These are phyloP conservation scores for Penicillium sp. DNA, from an alignment of 2,329 filamentous ascomycete species.

Conservation along the genomic window DNA sequence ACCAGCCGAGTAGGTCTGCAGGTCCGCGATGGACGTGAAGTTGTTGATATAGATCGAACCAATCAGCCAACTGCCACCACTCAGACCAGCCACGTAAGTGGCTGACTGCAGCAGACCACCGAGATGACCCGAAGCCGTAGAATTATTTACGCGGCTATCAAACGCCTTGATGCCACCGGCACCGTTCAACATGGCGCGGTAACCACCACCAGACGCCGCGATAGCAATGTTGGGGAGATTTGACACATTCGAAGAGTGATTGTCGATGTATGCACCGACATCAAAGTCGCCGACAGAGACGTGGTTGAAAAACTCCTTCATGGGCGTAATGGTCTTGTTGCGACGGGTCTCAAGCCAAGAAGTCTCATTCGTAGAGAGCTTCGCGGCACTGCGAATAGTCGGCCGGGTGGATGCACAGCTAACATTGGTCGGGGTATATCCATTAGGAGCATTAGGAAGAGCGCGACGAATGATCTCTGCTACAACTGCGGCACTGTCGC, in stretches of 20 bases:
- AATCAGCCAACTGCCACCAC: slow-evolving; percentile 81
- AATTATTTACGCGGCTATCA: slow-evolving; percentile 67
- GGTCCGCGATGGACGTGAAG: slow-evolving; percentile 64
- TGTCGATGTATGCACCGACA: slow-evolving; percentile 68
- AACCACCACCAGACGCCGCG: slow-evolving; percentile 80
- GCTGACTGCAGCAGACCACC: slow-evolving; percentile 78
- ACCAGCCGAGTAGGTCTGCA: slow-evolving; percentile 27
- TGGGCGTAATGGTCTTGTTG: slow-evolving; percentile 68
- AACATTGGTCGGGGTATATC: slow-evolving; percentile 69
- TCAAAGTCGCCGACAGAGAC: slow-evolving; percentile 77
- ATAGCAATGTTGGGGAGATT: slow-evolving; percentile 70
- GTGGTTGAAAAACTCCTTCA: slow-evolving; percentile 70
- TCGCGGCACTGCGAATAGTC: slow-evolving; percentile 62
- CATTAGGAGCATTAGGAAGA: slow-evolving; percentile 60
- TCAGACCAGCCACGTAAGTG: slow-evolving; percentile 80
- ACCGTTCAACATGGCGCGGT: slow-evolving; percentile 81
- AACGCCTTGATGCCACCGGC: slow-evolving; percentile 81
- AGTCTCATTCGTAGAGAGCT: slow-evolving; percentile 68
- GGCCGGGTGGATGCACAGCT: slow-evolving; percentile 69
- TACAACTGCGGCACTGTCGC: slow-evolving; percentile 4
- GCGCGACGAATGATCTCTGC: slow-evolving; percentile 38
- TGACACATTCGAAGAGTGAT: slow-evolving; percentile 54
- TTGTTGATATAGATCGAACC: slow-evolving; percentile 79
- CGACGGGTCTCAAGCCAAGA: slow-evolving; percentile 73
- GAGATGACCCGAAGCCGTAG: slow-evolving; percentile 65